Percentiles rank a stretch among this genome's conserved stretches.
These are phyloP conservation scores for Chlorella sp. DNA, from an alignment of 139 green algal genomes.

Conservation along the genomic window DNA sequence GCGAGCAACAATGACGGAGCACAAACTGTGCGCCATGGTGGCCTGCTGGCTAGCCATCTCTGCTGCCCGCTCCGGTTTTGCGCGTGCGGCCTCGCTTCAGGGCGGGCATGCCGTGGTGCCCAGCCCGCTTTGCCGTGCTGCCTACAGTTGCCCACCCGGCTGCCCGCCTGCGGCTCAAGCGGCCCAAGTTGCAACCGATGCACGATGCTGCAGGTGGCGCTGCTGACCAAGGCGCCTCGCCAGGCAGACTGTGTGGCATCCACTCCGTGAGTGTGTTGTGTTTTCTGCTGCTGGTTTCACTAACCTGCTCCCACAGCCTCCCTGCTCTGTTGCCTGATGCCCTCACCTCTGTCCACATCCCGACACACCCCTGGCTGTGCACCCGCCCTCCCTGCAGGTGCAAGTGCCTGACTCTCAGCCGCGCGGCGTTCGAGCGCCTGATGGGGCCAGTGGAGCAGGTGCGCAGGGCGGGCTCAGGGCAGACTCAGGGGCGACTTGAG, in stretches of 20 bases:
- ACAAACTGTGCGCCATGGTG: too few species aligned
- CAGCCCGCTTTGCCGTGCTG: too few species aligned
- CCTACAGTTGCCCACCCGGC: too few species aligned
- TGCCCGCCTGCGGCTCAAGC: too few species aligned
- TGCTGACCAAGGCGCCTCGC: conserved; percentile 52
- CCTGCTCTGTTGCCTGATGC: not conserved
- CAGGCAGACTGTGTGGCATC: conserved; percentile 65
- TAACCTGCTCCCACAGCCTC: not conserved
- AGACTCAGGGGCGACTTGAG: too few species aligned
- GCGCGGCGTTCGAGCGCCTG: conserved; percentile 68
- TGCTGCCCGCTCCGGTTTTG: too few species aligned
- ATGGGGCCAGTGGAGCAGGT: conserved; percentile 62
- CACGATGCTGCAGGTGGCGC: conserved; percentile 35
- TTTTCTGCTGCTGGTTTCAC: not conserved
- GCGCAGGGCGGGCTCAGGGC: too few species aligned
- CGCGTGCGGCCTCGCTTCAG: too few species aligned
- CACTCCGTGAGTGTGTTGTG: not conserved
- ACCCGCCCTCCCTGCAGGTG: not conserved
- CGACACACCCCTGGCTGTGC: not conserved
- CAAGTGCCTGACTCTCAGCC: conserved; percentile 51
- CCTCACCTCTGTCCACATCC: not conserved
- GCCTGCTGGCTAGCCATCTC: too few species aligned
- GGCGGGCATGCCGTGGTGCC: too few species aligned
- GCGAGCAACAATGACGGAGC: too few species aligned
- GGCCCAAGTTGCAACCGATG: too few species aligned